phyloP scores from a whole-genome alignment of 2,329 filamentous ascomycete genomes.

The Cladosporium sp. region DNA sequence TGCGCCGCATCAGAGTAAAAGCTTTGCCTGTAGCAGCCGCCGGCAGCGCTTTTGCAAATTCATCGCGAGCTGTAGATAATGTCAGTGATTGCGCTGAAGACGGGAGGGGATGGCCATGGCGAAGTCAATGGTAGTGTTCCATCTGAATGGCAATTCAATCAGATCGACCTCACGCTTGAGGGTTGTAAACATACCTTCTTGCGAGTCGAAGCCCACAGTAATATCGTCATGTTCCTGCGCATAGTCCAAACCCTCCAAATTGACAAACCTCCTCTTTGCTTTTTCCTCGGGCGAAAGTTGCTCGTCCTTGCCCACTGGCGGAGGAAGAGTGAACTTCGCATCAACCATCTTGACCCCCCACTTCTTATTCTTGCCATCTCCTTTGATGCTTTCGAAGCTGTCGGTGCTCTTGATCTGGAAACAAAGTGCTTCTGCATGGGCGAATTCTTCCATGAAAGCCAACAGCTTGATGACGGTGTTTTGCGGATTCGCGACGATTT shows the following conservation, averaged over 20 bases:
- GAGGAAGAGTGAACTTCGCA: constrained; percentile 83
- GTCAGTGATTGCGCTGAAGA: constrained; percentile 22
- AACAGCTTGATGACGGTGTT: constrained; percentile 73
- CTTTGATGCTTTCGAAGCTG: constrained; percentile 61
- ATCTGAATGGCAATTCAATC: too few species aligned
- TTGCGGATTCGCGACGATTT: constrained; percentile 62
- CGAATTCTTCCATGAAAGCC: constrained; percentile 85
- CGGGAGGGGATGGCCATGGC: too few species aligned
- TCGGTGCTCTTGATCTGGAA: constrained; percentile 83
- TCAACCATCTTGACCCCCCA: constrained; percentile 76
- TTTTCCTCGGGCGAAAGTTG: constrained; percentile 48
- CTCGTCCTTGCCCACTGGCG: constrained; percentile 48
- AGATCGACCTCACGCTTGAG: neutral
- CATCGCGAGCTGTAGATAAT: constrained; percentile 38
- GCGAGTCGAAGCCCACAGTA: constrained; percentile 75
- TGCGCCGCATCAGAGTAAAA: constrained; percentile 40
- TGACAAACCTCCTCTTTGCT: constrained; percentile 70
- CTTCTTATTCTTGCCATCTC: constrained; percentile 48
- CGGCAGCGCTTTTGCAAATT: constrained; percentile 43
- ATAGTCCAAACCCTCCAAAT: constrained; percentile 81
- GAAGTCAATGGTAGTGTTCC: too few species aligned
- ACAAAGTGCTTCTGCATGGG: constrained; percentile 82
- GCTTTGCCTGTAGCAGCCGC: constrained; percentile 36
- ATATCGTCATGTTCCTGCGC: constrained; percentile 93
- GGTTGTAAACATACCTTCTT: constrained; percentile 38